A percentile compares a stretch with the other conserved stretches of the same genome.
Conservation (phyloP, 306 rosid species). For the Quercus parvula region DNA sequence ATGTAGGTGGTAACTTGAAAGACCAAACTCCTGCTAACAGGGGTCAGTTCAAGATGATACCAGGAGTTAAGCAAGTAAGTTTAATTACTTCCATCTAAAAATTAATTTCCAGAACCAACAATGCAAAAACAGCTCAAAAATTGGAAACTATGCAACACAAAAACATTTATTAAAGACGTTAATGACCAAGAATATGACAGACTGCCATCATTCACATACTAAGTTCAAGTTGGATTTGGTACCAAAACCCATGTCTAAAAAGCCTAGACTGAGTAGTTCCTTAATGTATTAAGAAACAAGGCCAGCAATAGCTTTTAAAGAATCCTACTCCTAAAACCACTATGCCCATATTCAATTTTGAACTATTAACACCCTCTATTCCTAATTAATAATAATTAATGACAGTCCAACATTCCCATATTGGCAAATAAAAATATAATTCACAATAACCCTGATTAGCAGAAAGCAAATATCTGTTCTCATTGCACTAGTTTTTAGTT, state of each 20-base stretch:
- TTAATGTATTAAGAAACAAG: neutral
- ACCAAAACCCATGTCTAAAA: neutral
- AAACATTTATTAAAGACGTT: neutral
- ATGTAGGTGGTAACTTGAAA: neutral
- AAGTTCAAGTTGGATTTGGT: neutral
- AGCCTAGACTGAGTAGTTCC: neutral
- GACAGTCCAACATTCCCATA: neutral
- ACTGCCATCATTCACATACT: neutral
- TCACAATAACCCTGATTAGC: neutral
- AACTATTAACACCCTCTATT: neutral
- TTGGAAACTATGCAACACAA: neutral
- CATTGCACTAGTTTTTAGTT: neutral
- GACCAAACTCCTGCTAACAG: neutral
- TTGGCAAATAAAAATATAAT: neutral
- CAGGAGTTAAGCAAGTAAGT: neutral
- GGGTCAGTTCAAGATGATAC: neutral
- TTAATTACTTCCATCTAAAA: neutral
- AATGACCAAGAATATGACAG: neutral
- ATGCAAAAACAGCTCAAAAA: neutral
- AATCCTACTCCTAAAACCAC: neutral
- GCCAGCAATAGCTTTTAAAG: neutral
- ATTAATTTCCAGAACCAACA: neutral
- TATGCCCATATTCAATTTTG: neutral
- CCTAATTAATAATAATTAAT: neutral
- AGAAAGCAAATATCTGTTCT: neutral